Conservation (phyloP, 2,329 filamentous ascomycete genomes). For the Neofusicoccum cordaticola region DNA sequence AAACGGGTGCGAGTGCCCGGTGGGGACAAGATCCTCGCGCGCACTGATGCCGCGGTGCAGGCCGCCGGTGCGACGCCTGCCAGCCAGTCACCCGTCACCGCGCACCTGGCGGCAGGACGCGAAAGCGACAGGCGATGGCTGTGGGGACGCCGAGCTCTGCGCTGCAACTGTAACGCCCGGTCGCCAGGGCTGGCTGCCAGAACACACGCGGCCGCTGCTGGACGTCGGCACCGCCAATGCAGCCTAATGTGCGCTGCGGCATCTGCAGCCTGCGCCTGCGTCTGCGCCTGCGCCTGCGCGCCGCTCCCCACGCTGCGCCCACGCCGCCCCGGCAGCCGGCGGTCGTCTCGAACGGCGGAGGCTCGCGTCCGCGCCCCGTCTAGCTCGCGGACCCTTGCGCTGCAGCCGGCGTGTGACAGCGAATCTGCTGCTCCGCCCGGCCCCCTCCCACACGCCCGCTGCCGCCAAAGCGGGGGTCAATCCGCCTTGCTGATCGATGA, state of each 20-base stretch:
- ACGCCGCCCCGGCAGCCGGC: background rate
- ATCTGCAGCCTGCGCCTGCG: background rate
- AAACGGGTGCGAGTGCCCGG: constrained; percentile 7
- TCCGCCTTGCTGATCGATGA: constrained; percentile 9
- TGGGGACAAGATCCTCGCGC: constrained; percentile 8
- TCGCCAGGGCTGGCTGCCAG: no score
- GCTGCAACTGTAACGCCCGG: background rate
- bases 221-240: background rate
- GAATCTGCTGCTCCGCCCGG: background rate
- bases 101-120: no score
- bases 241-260: background rate
- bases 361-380: background rate
- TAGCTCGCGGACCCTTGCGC: background rate
- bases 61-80: background rate
- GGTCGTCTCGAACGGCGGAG: background rate
- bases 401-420: background rate
- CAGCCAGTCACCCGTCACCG: no score
- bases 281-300: background rate
- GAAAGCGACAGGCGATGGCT: no score
- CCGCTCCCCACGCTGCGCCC: background rate
- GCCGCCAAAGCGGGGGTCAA: constrained; percentile 8
- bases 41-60: constrained; percentile 6
- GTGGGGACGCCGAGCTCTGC: background rate
- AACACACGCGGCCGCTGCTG: background rate
- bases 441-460: background rate